Evolutionary conservation across 306 rosid genomes (phyloP).

Genomic region (Cucurbita moschata): DNA sequence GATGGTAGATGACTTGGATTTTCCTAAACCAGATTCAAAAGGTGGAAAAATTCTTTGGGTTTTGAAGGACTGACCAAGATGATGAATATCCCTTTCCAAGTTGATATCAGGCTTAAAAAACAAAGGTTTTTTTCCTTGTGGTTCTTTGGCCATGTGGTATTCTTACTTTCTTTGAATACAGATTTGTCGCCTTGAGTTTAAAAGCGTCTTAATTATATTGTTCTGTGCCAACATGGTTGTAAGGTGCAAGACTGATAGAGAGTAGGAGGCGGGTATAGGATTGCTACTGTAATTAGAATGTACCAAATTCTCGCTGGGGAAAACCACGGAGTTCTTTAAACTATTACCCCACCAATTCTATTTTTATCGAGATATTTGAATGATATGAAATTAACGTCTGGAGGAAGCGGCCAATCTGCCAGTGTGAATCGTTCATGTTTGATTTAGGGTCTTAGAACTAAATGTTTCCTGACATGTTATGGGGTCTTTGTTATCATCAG

Average conservation of each 20-base stretch:
- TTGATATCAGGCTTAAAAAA: neutral
- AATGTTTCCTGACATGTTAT: neutral
- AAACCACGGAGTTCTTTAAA: neutral
- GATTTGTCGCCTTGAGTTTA: neutral
- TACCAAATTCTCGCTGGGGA: neutral
- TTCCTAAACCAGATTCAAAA: constrained; percentile 89
- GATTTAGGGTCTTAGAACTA: no score
- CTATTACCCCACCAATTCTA: neutral
- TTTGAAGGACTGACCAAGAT: neutral
- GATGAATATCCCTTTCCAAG: neutral
- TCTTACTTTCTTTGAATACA: neutral
- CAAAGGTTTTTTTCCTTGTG: neutral
- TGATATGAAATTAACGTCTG: neutral
- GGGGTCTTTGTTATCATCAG: neutral
- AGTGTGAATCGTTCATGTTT: neutral
- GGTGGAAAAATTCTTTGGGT: constrained; percentile 37
- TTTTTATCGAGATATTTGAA: neutral
- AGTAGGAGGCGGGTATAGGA: neutral
- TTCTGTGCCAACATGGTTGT: neutral
- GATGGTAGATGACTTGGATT: constrained; percentile 77
- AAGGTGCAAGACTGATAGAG: neutral
- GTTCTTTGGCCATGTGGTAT: neutral
- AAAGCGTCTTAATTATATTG: neutral
- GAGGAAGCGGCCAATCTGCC: neutral
- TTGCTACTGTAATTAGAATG: neutral